phyloP scores from a whole-genome alignment of 257 asterid species.

The Schizonepeta tenuifolia region DNA sequence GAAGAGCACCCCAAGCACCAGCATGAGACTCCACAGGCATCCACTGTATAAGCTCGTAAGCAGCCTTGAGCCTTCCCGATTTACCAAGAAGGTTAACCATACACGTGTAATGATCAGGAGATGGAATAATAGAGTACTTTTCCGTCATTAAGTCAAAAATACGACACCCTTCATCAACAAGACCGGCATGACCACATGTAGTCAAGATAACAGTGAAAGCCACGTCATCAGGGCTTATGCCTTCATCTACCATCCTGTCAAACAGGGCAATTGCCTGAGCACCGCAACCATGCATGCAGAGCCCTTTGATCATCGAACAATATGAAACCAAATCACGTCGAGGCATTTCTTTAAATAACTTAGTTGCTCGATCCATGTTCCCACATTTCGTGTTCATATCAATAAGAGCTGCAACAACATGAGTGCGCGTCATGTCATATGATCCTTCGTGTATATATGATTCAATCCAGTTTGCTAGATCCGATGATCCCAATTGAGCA shows the following conservation, averaged over 20 bases:
- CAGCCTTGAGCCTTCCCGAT: constrained; percentile 71
- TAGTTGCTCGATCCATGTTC: constrained; percentile 64
- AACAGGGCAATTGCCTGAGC: constrained; percentile 57
- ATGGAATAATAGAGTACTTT: constrained; percentile 49
- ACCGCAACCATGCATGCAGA: constrained; percentile 59
- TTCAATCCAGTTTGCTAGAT: constrained; percentile 69
- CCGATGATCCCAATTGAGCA: constrained; percentile 67
- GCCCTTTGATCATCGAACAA: constrained; percentile 80
- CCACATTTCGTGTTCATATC: constrained; percentile 88
- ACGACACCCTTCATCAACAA: constrained; percentile 65
- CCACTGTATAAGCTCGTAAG: constrained; percentile 63
- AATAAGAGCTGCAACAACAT: constrained; percentile 66
- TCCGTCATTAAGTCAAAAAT: constrained; percentile 53
- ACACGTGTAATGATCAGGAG: constrained; percentile 80
- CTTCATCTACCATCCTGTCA: constrained; percentile 67
- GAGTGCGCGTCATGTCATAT: constrained; percentile 47
- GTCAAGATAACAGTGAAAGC: constrained; percentile 68
- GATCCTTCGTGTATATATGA: constrained; percentile 44
- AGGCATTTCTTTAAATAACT: constrained; percentile 59
- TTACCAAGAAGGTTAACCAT: constrained; percentile 75
- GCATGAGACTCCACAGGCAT: constrained; percentile 63
- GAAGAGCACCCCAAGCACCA: constrained; percentile 93
- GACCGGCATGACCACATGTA: constrained; percentile 64
- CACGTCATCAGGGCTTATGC: constrained; percentile 61
- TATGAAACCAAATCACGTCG: constrained; percentile 57